Conservation (phyloP, 2,329 filamentous ascomycete species). For the Alternaria infectoria region DNA sequence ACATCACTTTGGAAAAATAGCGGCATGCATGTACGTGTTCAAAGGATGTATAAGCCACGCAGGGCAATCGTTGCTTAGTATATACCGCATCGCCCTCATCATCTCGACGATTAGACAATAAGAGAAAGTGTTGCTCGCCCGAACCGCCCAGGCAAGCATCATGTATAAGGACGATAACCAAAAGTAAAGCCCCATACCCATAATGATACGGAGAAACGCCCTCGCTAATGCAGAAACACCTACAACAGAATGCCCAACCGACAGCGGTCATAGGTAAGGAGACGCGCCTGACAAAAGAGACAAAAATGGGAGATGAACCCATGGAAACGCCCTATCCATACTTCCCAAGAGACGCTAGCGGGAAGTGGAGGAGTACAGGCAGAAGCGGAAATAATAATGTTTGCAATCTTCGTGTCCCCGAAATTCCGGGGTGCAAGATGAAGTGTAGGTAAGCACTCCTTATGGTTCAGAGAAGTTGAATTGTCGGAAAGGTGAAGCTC, state of each 20-base stretch:
- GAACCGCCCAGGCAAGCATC: neutral
- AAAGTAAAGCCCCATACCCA: neutral
- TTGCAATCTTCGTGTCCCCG: neutral
- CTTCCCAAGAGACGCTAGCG: slow-evolving; percentile 9
- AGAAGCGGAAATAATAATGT: neutral
- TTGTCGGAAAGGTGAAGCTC: neutral
- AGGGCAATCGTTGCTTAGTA: slow-evolving; percentile 9
- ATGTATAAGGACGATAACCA: neutral
- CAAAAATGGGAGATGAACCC: neutral
- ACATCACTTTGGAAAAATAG: neutral
- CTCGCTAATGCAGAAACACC: slow-evolving; percentile 40
- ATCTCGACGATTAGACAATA: neutral
- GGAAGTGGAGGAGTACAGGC: neutral
- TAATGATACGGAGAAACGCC: slow-evolving; percentile 25
- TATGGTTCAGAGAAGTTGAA: slow-evolving; percentile 20
- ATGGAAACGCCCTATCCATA: neutral
- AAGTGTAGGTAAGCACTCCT: neutral
- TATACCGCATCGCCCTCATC: neutral
- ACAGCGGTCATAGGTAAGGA: slow-evolving; percentile 3
- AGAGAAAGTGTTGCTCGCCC: neutral
- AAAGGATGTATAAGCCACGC: slow-evolving; percentile 2
- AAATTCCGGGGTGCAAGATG: neutral
- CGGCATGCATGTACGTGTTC: neutral
- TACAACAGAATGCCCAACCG: slow-evolving; percentile 10
- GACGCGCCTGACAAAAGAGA: slow-evolving; percentile 1